Conservation (phyloP, 768 basidiomycete genomes). For the Suillus bovinus region DNA sequence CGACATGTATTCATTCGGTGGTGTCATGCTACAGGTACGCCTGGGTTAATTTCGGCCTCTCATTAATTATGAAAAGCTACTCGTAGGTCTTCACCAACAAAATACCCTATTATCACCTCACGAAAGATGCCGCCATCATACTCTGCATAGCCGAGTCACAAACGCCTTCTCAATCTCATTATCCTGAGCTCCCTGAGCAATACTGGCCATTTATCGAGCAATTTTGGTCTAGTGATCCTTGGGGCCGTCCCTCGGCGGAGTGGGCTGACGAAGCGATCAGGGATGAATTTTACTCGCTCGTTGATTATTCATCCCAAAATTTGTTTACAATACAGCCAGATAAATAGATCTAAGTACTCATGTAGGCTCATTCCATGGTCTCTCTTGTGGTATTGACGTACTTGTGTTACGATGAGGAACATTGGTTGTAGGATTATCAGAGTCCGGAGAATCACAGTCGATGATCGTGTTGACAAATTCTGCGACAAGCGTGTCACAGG, state of each 20-base stretch:
- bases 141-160: slow-evolving; percentile 9
- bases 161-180: slow-evolving; percentile 18
- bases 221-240: slow-evolving; percentile 31
- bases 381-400: too few species aligned
- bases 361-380: too few species aligned
- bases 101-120: slow-evolving; percentile 22
- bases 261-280: neutral
- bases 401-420: too few species aligned
- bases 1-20: slow-evolving; percentile 47
- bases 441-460: too few species aligned
- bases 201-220: slow-evolving; percentile 24
- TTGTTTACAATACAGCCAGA: neutral
- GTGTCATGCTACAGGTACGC: slow-evolving; percentile 29
- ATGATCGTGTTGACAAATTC: too few species aligned
- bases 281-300: neutral
- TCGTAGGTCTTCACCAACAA: slow-evolving; percentile 13
- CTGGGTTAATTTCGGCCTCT: slow-evolving; percentile 13
- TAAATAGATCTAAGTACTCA: neutral
- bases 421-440: too few species aligned
- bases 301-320: neutral
- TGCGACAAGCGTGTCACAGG: too few species aligned
- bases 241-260: neutral
- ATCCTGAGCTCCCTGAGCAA: slow-evolving; percentile 16
- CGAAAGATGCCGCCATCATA: slow-evolving; percentile 19
- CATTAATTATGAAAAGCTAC: neutral